These are phyloP conservation scores for Cystobasidiaceae sp. DNA, from an alignment of 1,284 basidiomycete genomes.

Conservation along the genomic window DNA sequence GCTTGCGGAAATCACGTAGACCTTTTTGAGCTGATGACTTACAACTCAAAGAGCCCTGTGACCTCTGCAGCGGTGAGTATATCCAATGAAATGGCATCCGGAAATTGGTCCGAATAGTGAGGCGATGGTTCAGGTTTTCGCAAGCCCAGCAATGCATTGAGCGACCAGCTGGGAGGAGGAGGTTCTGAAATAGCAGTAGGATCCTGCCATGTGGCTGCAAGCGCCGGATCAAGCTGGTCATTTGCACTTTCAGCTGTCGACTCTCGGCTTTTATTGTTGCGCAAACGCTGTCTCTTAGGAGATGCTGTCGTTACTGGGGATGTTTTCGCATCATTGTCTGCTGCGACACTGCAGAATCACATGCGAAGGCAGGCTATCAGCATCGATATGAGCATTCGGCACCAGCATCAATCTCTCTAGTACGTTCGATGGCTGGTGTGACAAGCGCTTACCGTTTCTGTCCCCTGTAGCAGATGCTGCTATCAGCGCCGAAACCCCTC, in stretches of 20 bases:
- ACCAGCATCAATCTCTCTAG: too few relatives aligned
- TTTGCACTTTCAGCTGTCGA: conserved; percentile 5
- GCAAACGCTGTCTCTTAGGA: too few relatives aligned
- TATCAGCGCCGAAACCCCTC: neutral
- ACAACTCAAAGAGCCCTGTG: conserved; percentile 12
- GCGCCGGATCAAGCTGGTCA: neutral
- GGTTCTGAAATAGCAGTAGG: conserved; percentile 12
- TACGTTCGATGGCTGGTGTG: too few relatives aligned
- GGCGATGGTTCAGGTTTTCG: conserved; percentile 1
- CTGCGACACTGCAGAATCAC: too few relatives aligned
- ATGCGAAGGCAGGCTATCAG: too few relatives aligned
- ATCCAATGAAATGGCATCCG: conserved; percentile 4
- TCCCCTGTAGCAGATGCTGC: neutral
- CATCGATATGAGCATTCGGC: too few relatives aligned
- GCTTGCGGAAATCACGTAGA: too few relatives aligned
- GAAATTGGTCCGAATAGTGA: conserved; percentile 14
- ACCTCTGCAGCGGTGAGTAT: neutral
- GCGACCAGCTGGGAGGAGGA: conserved; percentile 19
- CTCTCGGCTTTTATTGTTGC: neutral
- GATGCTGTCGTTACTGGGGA: too few relatives aligned
- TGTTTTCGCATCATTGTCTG: too few relatives aligned
- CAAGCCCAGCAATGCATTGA: conserved; percentile 8
- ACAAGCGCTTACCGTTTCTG: conserved; percentile 1
- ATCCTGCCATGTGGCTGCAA: conserved; percentile 1
- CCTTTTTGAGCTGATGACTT: too few relatives aligned